A percentile compares a stretch with the other conserved stretches of the same genome.
Conservation (phyloP, 1,284 basidiomycete species). For the Trichosporon sp. region DNA sequence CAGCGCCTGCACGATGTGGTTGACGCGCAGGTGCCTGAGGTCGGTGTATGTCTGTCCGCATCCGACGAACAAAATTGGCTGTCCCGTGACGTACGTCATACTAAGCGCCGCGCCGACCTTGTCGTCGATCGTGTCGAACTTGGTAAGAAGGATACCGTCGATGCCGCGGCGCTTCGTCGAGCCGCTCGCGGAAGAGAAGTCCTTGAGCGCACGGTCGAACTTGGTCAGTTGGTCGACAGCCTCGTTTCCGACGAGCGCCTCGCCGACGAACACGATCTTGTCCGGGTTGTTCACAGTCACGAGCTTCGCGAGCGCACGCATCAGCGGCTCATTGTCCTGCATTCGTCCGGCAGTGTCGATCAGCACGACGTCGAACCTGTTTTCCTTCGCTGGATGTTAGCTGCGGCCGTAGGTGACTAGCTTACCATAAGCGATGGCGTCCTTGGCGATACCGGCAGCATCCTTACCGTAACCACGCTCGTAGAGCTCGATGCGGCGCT, state of each 20-base stretch:
- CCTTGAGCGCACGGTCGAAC: conserved; percentile 85
- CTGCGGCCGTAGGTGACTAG: background rate
- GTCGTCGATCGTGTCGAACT: conserved; percentile 85
- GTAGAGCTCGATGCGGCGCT: conserved; percentile 72
- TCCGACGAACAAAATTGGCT: conserved; percentile 93
- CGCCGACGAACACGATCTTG: conserved; percentile 94
- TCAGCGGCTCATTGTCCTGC: conserved; percentile 98
- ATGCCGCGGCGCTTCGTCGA: conserved; percentile 67
- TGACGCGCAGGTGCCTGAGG: conserved; percentile 79
- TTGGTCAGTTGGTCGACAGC: conserved; percentile 93
- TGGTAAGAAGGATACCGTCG: conserved; percentile 94
- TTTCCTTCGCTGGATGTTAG: conserved; percentile 67
- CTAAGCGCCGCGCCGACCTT: conserved; percentile 93
- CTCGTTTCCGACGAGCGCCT: conserved; percentile 94
- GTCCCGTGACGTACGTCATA: conserved; percentile 96
- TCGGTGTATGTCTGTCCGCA: conserved; percentile 98
- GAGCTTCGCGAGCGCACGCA: conserved; percentile 97
- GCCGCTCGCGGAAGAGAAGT: conserved; percentile 64
- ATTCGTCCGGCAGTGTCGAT: conserved; percentile 97
- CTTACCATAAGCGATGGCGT: conserved; percentile 85
- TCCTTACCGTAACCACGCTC: conserved; percentile 98
- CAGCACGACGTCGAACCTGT: conserved; percentile 88
- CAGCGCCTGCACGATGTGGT: conserved; percentile 90
- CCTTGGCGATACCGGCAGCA: conserved; percentile 93
- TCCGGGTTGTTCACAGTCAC: conserved; percentile 89